phyloP scores from a whole-genome alignment of 495 filamentous ascomycete species.

The Zalerion maritima region DNA sequence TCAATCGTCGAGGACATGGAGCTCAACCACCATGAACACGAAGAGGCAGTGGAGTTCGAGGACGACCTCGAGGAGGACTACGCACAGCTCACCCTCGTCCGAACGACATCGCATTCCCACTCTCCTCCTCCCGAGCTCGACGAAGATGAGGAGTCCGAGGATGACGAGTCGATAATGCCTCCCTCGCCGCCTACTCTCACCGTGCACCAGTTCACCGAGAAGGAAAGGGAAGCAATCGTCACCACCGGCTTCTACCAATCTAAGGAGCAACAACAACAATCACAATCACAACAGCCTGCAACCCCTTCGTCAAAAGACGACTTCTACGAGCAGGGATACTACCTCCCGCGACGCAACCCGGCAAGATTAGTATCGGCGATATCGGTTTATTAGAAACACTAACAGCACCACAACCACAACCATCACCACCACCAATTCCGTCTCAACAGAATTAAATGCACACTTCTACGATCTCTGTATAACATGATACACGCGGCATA shows the following conservation, averaged over 20 bases:
- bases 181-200: conserved; percentile 61
- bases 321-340: conserved; percentile 48
- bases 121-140: conserved; percentile 64
- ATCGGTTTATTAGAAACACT: conserved; percentile 37
- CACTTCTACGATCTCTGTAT: no score
- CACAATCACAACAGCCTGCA: conserved; percentile 20
- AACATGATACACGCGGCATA: no score
- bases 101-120: conserved; percentile 49
- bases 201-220: conserved; percentile 55
- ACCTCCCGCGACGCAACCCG: conserved; percentile 36
- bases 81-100: conserved; percentile 54
- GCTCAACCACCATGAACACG: no score
- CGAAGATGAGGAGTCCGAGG: conserved; percentile 47
- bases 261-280: conserved; percentile 13
- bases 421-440: no score
- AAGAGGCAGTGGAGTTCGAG: conserved; percentile 49
- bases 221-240: conserved; percentile 41
- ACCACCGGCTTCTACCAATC: conserved; percentile 34
- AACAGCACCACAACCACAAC: conserved; percentile 26
- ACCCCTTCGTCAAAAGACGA: no score
- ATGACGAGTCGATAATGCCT: conserved; percentile 62
- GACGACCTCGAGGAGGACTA: conserved; percentile 58
- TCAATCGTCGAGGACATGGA: conserved; percentile 18
- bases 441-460: no score
- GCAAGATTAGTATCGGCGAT: conserved; percentile 30